A percentile compares a stretch with the other conserved stretches of the same genome.
These are phyloP conservation scores for Claviceps pazoutovae DNA, from an alignment of 2,329 filamentous ascomycete genomes.

Conservation along the genomic window DNA sequence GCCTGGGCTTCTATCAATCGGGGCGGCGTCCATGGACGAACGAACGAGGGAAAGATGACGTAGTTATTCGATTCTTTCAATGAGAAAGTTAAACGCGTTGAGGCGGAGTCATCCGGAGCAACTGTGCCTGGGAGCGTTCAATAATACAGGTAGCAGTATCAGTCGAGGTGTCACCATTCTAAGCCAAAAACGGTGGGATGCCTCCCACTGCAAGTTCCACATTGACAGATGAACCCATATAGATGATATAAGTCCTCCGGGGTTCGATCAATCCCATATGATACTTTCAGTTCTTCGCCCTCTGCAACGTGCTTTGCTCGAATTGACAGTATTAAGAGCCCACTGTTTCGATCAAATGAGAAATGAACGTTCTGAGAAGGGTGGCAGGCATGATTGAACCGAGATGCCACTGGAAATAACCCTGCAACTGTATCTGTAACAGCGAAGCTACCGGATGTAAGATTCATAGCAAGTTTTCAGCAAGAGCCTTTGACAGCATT, in stretches of 20 bases:
- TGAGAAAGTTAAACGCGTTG: too few relatives aligned
- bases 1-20: too few relatives aligned
- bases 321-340: slow-evolving; percentile 28
- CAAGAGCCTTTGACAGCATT: neutral
- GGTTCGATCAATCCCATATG: slow-evolving; percentile 25
- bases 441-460: slow-evolving; percentile 6
- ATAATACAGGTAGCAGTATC: too few relatives aligned
- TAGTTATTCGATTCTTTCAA: too few relatives aligned
- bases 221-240: slow-evolving; percentile 41
- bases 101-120: too few relatives aligned
- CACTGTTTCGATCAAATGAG: slow-evolving; percentile 19
- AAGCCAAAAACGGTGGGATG: neutral
- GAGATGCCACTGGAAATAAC: slow-evolving; percentile 35
- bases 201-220: slow-evolving; percentile 28
- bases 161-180: neutral
- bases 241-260: slow-evolving; percentile 24
- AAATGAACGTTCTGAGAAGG: slow-evolving; percentile 30
- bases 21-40: too few relatives aligned
- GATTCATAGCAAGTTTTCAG: neutral
- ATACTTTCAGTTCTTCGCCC: slow-evolving; percentile 38
- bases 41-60: too few relatives aligned
- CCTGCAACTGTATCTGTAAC: slow-evolving; percentile 20
- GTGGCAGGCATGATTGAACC: slow-evolving; percentile 46
- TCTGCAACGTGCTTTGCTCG: slow-evolving; percentile 19
- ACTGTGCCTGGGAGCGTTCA: too few relatives aligned